A percentile compares a stretch with the other conserved stretches of the same genome.
These are phyloP conservation scores for Saccharomycopsis synnaedendra DNA, from an alignment of 805 yeast species.

Conservation along the genomic window DNA sequence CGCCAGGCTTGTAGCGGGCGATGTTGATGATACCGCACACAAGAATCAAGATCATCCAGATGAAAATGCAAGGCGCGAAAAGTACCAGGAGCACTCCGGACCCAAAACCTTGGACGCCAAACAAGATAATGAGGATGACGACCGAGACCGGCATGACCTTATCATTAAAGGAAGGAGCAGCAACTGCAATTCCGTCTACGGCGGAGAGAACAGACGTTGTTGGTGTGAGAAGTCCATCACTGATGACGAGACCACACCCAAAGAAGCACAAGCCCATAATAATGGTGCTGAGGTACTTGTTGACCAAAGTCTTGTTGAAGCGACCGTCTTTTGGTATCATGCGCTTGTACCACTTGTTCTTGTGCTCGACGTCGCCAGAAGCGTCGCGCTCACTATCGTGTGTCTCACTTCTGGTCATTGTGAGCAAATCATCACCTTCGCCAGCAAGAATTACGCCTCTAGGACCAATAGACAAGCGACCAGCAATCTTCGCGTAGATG, in stretches of 20 bases:
- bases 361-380: slow-evolving; percentile 12
- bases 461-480: slow-evolving; percentile 35
- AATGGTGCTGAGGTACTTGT: slow-evolving; percentile 23
- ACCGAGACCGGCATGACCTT: slow-evolving; percentile 39
- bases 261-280: slow-evolving; percentile 33
- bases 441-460: slow-evolving; percentile 31
- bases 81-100: slow-evolving; percentile 34
- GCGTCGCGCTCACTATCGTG: slow-evolving; percentile 15
- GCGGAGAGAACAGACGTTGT: slow-evolving; percentile 52
- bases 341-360: neutral
- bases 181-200: slow-evolving; percentile 42
- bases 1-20: slow-evolving; percentile 26
- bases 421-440: slow-evolving; percentile 22
- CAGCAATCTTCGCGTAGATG: slow-evolving; percentile 46
- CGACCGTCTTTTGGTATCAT: slow-evolving; percentile 19
- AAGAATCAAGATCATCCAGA: slow-evolving; percentile 38
- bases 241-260: slow-evolving; percentile 45
- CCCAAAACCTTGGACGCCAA: slow-evolving; percentile 37
- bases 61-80: slow-evolving; percentile 43
- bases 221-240: slow-evolving; percentile 54
- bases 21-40: slow-evolving; percentile 38
- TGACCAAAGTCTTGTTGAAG: slow-evolving; percentile 19
- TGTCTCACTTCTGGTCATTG: slow-evolving; percentile 30
- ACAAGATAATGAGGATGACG: slow-evolving; percentile 33
- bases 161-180: slow-evolving; percentile 31